Conservation (phyloP, 768 basidiomycete genomes). For the Pholiota conissans region DNA sequence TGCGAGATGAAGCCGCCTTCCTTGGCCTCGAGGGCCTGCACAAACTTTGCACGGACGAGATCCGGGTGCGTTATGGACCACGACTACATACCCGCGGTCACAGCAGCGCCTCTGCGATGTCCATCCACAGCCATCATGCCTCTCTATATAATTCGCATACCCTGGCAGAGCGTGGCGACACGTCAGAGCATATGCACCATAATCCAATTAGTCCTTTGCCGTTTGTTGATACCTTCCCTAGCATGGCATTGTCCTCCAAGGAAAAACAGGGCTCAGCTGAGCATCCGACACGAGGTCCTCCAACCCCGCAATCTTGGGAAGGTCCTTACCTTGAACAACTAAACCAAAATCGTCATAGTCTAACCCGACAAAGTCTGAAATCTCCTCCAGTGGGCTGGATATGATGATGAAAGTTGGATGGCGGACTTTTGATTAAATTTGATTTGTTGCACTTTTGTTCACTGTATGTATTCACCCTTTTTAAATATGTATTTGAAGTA, state of each 20-base stretch:
- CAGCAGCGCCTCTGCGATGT: slow-evolving; percentile 33
- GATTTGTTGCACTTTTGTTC: too few species aligned
- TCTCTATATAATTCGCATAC: slow-evolving; percentile 65
- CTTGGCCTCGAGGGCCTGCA: slow-evolving; percentile 68
- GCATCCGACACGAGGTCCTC: slow-evolving; percentile 18
- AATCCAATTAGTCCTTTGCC: background rate
- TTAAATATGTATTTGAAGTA: too few species aligned
- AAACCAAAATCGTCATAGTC: slow-evolving; percentile 24
- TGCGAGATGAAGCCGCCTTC: slow-evolving; percentile 78
- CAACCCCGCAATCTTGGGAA: slow-evolving; percentile 48
- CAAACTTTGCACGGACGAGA: slow-evolving; percentile 67
- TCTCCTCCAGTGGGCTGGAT: slow-evolving; percentile 30
- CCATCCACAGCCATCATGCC: slow-evolving; percentile 47
- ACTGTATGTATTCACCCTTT: too few species aligned
- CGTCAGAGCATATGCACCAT: slow-evolving; percentile 4
- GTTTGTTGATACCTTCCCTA: background rate
- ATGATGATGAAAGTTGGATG: too few species aligned
- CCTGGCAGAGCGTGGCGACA: slow-evolving; percentile 53
- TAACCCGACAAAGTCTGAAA: slow-evolving; percentile 34
- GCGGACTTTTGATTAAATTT: background rate
- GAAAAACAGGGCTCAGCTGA: background rate
- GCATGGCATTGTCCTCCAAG: background rate
- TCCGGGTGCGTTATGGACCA: slow-evolving; percentile 49
- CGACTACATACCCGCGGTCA: slow-evolving; percentile 42
- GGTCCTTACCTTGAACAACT: slow-evolving; percentile 30